A percentile compares a stretch with the other conserved stretches of the same genome.
Conservation (phyloP, 495 filamentous ascomycete genomes). For the Neurospora terricola region DNA sequence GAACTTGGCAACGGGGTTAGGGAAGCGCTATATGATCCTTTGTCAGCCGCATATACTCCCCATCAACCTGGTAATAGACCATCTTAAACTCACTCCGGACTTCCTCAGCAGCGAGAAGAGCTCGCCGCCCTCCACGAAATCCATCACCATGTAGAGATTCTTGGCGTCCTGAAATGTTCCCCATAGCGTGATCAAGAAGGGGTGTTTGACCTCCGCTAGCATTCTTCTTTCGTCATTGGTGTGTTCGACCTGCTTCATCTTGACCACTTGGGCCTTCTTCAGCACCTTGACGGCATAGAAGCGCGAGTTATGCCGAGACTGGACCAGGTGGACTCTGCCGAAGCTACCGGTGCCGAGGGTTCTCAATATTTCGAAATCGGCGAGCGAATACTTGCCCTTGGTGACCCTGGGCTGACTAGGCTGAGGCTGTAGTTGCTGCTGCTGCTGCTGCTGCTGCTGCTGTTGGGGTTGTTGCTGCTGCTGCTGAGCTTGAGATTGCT, state of each 20-base stretch:
- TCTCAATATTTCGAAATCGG: constrained; percentile 77
- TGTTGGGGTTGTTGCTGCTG: constrained; percentile 9
- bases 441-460: constrained; percentile 14
- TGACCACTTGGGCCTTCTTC: constrained; percentile 97
- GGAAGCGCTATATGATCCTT: constrained; percentile 65
- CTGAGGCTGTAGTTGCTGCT: constrained; percentile 11
- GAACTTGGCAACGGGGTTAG: constrained; percentile 97
- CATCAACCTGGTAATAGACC: no score
- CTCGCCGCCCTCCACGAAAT: constrained; percentile 98
- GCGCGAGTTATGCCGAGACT: constrained; percentile 91
- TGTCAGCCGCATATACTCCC: not conserved
- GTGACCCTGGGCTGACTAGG: constrained; percentile 50
- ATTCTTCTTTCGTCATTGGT: constrained; percentile 96
- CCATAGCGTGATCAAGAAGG: constrained; percentile 95
- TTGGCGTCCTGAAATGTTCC: constrained; percentile 92
- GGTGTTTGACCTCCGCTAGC: constrained; percentile 90
- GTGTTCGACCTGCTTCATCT: constrained; percentile 99
- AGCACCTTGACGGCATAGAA: constrained; percentile 98
- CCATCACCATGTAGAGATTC: constrained; percentile 99
- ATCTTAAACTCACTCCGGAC: constrained; percentile 65
- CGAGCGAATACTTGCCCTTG: constrained; percentile 94
- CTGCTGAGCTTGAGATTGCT: constrained; percentile 12
- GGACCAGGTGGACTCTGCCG: constrained; percentile 89
- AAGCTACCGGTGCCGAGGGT: constrained; percentile 96
- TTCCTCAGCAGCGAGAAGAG: constrained; percentile 91